These are phyloP conservation scores for Rubia peregrina DNA, from an alignment of 305 asterid genomes.

Conservation along the genomic window DNA sequence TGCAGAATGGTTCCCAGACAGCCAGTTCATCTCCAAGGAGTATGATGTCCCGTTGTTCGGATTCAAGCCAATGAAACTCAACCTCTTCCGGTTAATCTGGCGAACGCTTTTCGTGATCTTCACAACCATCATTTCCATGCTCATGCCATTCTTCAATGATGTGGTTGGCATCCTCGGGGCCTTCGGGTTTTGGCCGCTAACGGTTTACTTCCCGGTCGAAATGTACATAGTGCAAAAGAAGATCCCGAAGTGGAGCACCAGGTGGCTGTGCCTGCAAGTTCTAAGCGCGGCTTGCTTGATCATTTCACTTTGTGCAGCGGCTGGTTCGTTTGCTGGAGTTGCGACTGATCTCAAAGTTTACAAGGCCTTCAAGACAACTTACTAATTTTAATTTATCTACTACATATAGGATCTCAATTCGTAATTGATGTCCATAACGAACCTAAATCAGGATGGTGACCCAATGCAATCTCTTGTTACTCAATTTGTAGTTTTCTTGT, in stretches of 20 bases:
- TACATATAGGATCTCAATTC: constrained; percentile 18
- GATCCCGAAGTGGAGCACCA: constrained; percentile 57
- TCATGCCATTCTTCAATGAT: constrained; percentile 65
- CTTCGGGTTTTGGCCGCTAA: constrained; percentile 63
- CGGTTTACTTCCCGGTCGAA: constrained; percentile 63
- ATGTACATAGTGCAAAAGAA: constrained; percentile 54
- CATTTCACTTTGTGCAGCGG: constrained; percentile 59
- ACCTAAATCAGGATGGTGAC: constrained; percentile 17
- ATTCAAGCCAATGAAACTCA: constrained; percentile 29
- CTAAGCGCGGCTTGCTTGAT: constrained; percentile 49
- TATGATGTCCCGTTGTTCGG: constrained; percentile 40
- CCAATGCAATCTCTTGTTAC: constrained; percentile 5
- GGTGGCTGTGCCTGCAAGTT: constrained; percentile 51
- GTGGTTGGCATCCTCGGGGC: constrained; percentile 77
- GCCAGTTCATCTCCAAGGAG: constrained; percentile 40
- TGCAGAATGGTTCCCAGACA: constrained; percentile 37
- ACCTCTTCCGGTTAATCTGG: constrained; percentile 54
- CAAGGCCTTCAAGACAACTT: constrained; percentile 48
- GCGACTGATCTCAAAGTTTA: constrained; percentile 54
- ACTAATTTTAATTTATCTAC: constrained; percentile 21
- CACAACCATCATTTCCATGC: constrained; percentile 54
- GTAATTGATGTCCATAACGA: constrained; percentile 20
- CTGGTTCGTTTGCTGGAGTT: constrained; percentile 74
- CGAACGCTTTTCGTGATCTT: constrained; percentile 45
- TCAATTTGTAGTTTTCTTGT: constrained; percentile 7